These are phyloP conservation scores for Irpex sp. DNA, from an alignment of 1,284 basidiomycete species.

Conservation along the genomic window DNA sequence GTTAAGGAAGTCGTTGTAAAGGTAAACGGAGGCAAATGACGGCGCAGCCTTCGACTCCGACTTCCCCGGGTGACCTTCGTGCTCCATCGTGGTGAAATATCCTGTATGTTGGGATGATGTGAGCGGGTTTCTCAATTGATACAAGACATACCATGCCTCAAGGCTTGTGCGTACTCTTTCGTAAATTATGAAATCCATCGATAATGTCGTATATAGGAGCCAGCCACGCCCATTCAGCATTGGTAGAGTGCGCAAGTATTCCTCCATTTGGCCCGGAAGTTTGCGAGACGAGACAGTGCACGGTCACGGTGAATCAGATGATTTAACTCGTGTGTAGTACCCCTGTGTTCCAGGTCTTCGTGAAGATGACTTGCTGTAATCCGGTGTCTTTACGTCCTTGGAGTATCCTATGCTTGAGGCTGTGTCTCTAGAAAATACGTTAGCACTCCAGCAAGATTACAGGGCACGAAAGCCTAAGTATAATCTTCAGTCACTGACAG, in stretches of 20 bases:
- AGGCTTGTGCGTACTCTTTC: neutral
- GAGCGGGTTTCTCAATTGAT: neutral
- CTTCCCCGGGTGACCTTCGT: neutral
- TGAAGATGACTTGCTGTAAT: no score
- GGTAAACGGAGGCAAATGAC: neutral
- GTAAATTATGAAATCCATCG: neutral
- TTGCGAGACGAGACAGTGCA: no score
- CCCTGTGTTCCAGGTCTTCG: no score
- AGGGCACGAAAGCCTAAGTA: neutral
- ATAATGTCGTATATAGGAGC: no score
- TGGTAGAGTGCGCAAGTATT: neutral
- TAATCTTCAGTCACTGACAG: no score
- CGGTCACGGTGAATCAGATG: no score
- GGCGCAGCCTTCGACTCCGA: neutral
- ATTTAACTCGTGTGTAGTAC: no score
- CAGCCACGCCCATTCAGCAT: no score
- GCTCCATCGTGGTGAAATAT: no score
- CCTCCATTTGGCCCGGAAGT: neutral
- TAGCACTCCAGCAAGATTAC: neutral
- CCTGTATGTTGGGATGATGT: no score
- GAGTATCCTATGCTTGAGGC: neutral
- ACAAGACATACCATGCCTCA: neutral
- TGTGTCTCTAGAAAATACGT: neutral
- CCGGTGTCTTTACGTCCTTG: no score
- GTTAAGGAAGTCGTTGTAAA: neutral